phyloP scores from a whole-genome alignment of 1,284 basidiomycete genomes.

The Boletus subluridellus region DNA sequence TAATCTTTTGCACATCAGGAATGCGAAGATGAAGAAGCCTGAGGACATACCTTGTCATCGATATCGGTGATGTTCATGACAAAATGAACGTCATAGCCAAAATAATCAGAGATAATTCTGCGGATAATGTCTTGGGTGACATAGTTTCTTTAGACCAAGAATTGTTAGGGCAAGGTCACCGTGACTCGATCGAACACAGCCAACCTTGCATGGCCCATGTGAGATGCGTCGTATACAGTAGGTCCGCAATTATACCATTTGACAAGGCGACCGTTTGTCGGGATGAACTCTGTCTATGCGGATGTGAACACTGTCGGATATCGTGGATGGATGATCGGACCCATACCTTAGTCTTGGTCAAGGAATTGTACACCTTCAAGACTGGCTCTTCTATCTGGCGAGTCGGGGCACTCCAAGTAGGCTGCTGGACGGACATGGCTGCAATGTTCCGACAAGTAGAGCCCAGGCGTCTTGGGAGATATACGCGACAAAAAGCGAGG shows the following conservation, averaged over 20 bases:
- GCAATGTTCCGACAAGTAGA: constrained; percentile 4
- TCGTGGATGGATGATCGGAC: constrained; percentile 13
- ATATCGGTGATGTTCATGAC: constrained; percentile 99
- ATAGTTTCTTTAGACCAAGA: constrained; percentile 72
- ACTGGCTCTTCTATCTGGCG: constrained; percentile 53
- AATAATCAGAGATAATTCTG: constrained; percentile 92
- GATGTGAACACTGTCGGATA: constrained; percentile 2
- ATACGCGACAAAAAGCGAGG: constrained; percentile 9
- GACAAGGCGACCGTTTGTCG: constrained; percentile 77
- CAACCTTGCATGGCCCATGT: constrained; percentile 98
- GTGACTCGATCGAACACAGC: constrained; percentile 20
- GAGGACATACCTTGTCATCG: constrained; percentile 86
- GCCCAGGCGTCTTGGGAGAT: constrained; percentile 3
- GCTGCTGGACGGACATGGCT: constrained; percentile 45
- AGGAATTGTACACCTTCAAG: constrained; percentile 90
- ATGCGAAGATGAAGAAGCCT: constrained; percentile 6
- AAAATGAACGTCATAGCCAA: constrained; percentile 96
- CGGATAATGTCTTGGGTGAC: constrained; percentile 96
- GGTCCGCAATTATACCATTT: constrained; percentile 99
- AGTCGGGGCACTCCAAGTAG: constrained; percentile 54
- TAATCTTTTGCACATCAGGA: constrained; percentile 61
- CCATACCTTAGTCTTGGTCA: constrained; percentile 86
- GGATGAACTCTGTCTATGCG: constrained; percentile 68
- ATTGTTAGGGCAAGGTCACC: constrained; percentile 14
- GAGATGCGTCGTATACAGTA: constrained; percentile 98